Evolutionary conservation across 371 early-diverging fungal species (phyloP), one percentile per base, ranked within the genome.

Genomic region (Pancytospora epiphaga): DNA sequence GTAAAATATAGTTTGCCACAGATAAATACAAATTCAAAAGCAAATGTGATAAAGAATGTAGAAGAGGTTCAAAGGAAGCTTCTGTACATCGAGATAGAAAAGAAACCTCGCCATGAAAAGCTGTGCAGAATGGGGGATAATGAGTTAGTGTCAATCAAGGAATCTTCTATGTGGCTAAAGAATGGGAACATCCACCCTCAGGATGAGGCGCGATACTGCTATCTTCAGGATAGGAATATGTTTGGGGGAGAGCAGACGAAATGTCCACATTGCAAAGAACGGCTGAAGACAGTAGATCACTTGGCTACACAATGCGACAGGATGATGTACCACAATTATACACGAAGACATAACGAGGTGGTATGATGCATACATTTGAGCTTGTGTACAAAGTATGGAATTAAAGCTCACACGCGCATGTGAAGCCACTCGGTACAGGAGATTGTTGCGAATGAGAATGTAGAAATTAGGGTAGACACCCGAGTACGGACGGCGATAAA

Each of bases 11-110:
- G 67, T 25, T 22, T 57, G 6, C 62, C 9, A 69, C 6, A 63
- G 6, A 22, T n/a, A n/a, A n/a, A n/a, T n/a, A n/a, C n/a, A n/a
- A n/a, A n/a, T n/a, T n/a, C n/a, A n/a, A n/a, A n/a, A n/a, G n/a
- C 6, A 18, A 69, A 57, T 15, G 12, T 67, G 6, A 62, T 19
- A 62, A 64, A 18, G 12, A 43, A 67, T 6, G 22, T 68, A 29
- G 32, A 92, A 90, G 94, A 94, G 86, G 90, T 90, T 50, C 91
- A 94, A 76, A 30, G 29, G 29, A 29, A 9, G 29, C 19, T 34
- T 12, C 29, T 54, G 56, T 54, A 54, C 29, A 34, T 9, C 9
- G 56, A 54, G 29, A 54, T 54, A 9, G 34, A 54, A 27, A 18
- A 54, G 29, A 54, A 54, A 34, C 6, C 19, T 12, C 6, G 9